Percentiles rank a stretch among this genome's conserved stretches.
Evolutionary conservation across 2,329 filamentous ascomycete species (phyloP).

Genomic region (Cercospora berteroae): DNA sequence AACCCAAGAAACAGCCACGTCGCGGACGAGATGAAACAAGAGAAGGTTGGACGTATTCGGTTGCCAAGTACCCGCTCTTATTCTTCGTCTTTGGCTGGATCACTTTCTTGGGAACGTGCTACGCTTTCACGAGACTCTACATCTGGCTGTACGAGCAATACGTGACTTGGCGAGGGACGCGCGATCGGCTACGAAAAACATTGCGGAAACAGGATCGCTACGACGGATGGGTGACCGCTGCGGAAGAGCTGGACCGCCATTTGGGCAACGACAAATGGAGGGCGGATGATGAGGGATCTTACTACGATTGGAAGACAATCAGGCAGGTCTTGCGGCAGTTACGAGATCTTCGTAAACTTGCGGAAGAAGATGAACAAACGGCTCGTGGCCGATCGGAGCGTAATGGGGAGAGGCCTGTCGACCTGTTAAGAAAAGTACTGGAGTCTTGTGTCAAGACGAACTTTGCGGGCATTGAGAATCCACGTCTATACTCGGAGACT

Average conservation of each 20-base stretch:
- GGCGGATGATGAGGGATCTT: constrained; percentile 66
- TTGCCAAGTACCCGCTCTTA: constrained; percentile 91
- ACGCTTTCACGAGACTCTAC: constrained; percentile 80
- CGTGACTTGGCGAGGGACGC: constrained; percentile 80
- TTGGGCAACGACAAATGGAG: constrained; percentile 81
- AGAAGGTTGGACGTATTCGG: constrained; percentile 83
- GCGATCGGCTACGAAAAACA: constrained; percentile 67
- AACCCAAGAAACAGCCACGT: constrained; percentile 41
- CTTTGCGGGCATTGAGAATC: constrained; percentile 91
- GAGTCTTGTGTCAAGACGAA: constrained; percentile 97
- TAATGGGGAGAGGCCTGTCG: constrained; percentile 54
- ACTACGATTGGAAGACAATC: constrained; percentile 88
- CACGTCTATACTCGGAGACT: constrained; percentile 91
- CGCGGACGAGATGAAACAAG: constrained; percentile 80
- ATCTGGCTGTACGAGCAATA: constrained; percentile 91
- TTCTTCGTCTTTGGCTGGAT: constrained; percentile 80
- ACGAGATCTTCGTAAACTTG: constrained; percentile 56
- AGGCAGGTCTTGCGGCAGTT: constrained; percentile 74
- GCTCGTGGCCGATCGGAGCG: constrained; percentile 37
- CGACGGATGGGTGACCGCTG: constrained; percentile 76
- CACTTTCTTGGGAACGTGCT: constrained; percentile 66
- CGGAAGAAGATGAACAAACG: constrained; percentile 54
- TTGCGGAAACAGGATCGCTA: constrained; percentile 74
- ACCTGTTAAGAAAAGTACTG: constrained; percentile 73
- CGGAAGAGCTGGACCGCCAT: constrained; percentile 74